Conservation (phyloP, 2,329 filamentous ascomycete species). For the Xylariaceae sp. region DNA sequence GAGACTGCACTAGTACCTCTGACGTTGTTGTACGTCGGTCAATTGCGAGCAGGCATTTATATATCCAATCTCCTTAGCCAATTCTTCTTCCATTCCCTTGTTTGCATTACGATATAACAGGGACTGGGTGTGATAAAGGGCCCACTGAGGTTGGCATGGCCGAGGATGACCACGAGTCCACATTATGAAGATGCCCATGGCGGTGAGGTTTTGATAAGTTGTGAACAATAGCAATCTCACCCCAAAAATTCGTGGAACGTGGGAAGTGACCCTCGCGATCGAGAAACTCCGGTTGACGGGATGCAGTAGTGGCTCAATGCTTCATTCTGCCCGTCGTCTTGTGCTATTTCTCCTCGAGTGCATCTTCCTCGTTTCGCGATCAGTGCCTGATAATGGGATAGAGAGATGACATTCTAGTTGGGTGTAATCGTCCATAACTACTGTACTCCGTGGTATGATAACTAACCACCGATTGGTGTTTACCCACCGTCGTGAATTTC, state of each 20-base stretch:
- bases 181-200: too few species aligned
- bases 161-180: too few species aligned
- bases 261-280: background rate
- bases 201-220: too few species aligned
- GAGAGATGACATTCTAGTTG: background rate
- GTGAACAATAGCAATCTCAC: too few species aligned
- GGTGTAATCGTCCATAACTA: background rate
- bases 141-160: too few species aligned
- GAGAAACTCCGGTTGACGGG: background rate
- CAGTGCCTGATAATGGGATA: background rate
- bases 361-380: background rate
- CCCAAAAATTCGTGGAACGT: too few species aligned
- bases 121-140: too few species aligned
- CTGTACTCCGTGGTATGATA: background rate
- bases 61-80: background rate
- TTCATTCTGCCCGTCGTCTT: background rate
- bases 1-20: background rate
- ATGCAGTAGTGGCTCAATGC: background rate
- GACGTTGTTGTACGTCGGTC: background rate
- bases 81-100: background rate
- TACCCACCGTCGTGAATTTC: background rate
- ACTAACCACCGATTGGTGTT: background rate
- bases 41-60: background rate
- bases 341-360: background rate
- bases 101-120: too few species aligned